Evolutionary conservation across 2,329 filamentous ascomycete species (phyloP).

Genomic region (Rhynchosporium graminicola): DNA sequence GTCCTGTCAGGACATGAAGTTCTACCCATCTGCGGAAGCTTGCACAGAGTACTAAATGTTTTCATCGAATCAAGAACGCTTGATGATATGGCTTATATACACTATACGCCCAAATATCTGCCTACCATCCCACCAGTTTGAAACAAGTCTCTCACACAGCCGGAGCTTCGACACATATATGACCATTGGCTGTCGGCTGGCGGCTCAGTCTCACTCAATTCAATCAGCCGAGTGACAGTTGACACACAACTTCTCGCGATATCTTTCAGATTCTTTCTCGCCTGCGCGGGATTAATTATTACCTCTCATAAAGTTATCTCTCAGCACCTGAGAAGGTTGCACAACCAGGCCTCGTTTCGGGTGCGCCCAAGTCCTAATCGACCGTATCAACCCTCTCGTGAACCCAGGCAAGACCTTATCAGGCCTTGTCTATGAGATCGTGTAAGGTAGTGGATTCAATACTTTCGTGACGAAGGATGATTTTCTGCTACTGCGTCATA

Average conservation of each 20-base stretch:
- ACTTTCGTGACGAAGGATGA: constrained; percentile 18
- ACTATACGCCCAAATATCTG: background rate
- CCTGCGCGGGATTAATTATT: constrained; percentile 15
- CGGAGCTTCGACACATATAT: background rate
- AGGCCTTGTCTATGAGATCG: constrained; percentile 24
- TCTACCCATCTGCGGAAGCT: too few species aligned
- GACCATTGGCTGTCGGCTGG: background rate
- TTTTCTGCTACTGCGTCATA: constrained; percentile 18
- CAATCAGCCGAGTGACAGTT: background rate
- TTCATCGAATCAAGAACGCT: too few species aligned
- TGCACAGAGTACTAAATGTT: too few species aligned
- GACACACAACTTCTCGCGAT: constrained; percentile 11
- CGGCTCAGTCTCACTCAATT: background rate
- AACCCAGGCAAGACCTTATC: constrained; percentile 23
- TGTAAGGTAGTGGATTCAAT: constrained; percentile 26
- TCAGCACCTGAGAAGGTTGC: constrained; percentile 8
- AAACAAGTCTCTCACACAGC: background rate
- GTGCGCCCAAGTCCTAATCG: constrained; percentile 23
- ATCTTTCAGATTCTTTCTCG: constrained; percentile 21
- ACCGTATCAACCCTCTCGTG: constrained; percentile 25
- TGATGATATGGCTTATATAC: too few species aligned
- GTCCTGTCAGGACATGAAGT: too few species aligned
- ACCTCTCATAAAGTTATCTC: constrained; percentile 9
- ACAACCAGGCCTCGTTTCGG: constrained; percentile 24
- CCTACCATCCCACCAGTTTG: constrained; percentile 3